These are phyloP conservation scores for Tricholoma furcatifolium DNA, from an alignment of 768 basidiomycete species.

Conservation along the genomic window DNA sequence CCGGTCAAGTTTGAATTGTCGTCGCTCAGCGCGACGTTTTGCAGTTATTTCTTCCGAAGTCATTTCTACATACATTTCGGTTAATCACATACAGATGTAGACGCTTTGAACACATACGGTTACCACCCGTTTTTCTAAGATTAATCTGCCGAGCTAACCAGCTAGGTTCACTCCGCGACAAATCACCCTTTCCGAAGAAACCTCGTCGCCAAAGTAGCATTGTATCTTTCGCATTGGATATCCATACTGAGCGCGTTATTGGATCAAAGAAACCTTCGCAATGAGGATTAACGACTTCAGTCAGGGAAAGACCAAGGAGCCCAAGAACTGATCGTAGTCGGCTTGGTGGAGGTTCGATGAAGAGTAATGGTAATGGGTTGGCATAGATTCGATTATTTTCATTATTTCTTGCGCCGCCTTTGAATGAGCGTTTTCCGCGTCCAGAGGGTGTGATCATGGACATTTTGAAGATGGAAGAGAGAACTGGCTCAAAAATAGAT, in stretches of 20 bases:
- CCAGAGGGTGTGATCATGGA: slow-evolving; percentile 29
- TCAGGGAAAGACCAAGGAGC: slow-evolving; percentile 56
- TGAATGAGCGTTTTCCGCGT: slow-evolving; percentile 38
- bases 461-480: slow-evolving; percentile 1
- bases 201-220: slow-evolving; percentile 82
- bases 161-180: slow-evolving; percentile 92
- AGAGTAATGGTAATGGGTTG: slow-evolving; percentile 65
- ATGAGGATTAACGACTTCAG: slow-evolving; percentile 65
- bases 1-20: slow-evolving; percentile 91
- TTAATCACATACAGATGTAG: neutral
- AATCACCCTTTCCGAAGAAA: slow-evolving; percentile 96
- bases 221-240: slow-evolving; percentile 61
- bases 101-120: slow-evolving; percentile 44
- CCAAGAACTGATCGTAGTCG: slow-evolving; percentile 46
- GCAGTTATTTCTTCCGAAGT: slow-evolving; percentile 93
- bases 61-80: slow-evolving; percentile 43
- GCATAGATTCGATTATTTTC: slow-evolving; percentile 72
- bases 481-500: neutral
- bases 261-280: slow-evolving; percentile 78
- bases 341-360: slow-evolving; percentile 41
- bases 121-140: slow-evolving; percentile 51
- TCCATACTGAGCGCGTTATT: slow-evolving; percentile 85
- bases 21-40: slow-evolving; percentile 81
- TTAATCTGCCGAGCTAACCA: slow-evolving; percentile 86
- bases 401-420: slow-evolving; percentile 51